These are phyloP conservation scores for Cajanus cajan DNA, from an alignment of 306 rosid genomes.

Conservation along the genomic window DNA sequence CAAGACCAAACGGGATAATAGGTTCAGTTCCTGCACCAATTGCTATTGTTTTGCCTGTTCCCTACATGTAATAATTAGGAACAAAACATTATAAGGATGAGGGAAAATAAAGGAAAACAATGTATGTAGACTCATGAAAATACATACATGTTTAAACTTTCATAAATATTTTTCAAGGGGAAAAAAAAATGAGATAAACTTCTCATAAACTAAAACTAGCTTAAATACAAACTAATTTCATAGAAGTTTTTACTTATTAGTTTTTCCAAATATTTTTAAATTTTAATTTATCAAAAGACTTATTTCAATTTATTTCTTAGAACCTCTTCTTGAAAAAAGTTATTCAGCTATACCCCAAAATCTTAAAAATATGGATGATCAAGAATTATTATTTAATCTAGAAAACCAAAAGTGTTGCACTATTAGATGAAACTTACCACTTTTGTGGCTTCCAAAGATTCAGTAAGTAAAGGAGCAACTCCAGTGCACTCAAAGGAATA, in stretches of 20 bases:
- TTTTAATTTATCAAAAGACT: no score
- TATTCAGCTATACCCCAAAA: no score
- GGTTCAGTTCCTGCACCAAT: conserved; percentile 25
- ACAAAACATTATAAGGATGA: not conserved
- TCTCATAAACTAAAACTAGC: no score
- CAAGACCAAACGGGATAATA: not conserved
- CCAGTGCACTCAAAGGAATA: conserved; percentile 61
- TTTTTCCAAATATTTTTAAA: no score
- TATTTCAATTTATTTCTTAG: no score
- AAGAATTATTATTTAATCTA: no score
- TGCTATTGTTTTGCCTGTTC: conserved; percentile 37
- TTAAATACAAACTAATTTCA: no score
- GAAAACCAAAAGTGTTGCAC: not conserved
- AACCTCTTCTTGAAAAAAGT: no score
- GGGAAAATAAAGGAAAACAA: not conserved
- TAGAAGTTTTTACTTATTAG: no score
- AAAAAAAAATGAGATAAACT: no score
- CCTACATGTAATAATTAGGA: conserved; percentile 16
- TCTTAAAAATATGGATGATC: not conserved
- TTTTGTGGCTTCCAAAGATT: conserved; percentile 52
- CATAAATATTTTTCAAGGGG: no score
- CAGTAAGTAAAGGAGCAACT: conserved; percentile 26
- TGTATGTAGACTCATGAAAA: not conserved
- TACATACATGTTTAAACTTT: no score
- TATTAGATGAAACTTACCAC: conserved; percentile 28